phyloP scores from a whole-genome alignment of 495 filamentous ascomycete genomes.

The Tuber brumale region DNA sequence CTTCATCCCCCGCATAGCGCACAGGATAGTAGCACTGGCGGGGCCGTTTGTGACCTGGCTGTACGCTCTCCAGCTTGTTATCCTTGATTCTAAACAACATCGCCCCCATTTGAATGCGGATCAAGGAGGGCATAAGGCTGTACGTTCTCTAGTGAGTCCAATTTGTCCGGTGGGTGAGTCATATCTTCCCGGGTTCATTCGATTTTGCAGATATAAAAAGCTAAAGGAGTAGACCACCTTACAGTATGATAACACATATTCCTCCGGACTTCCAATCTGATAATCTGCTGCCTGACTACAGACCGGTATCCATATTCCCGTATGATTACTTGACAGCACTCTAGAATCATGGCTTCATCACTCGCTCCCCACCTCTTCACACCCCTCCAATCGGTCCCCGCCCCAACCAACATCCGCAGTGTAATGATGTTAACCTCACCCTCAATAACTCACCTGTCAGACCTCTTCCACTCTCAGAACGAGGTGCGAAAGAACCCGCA shows the following conservation, averaged over 20 bases:
- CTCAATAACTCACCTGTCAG: slow-evolving; percentile 8
- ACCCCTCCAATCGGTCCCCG: slow-evolving; percentile 1
- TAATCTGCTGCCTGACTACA: not conserved
- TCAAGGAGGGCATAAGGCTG: not conserved
- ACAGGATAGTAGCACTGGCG: not conserved
- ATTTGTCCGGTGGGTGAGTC: not conserved
- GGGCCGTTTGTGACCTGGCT: not conserved
- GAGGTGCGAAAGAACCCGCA: not conserved
- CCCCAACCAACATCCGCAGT: not conserved
- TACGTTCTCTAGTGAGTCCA: not conserved
- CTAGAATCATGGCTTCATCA: not conserved
- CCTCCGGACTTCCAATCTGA: not conserved
- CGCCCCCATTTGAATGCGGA: not conserved
- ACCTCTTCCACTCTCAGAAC: not conserved
- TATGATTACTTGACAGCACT: not conserved
- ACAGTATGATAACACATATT: not conserved
- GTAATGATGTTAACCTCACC: not conserved
- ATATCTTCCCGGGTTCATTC: not conserved
- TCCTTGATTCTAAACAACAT: not conserved
- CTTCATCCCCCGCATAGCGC: not conserved
- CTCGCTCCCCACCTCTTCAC: slow-evolving; percentile 2
- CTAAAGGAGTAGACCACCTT: not conserved
- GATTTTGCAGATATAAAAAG: not conserved
- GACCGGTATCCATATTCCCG: not conserved
- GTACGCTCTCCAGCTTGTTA: not conserved